Base-by-base conservation (phyloP, 2,329 filamentous ascomycete genomes). In the Knoxdaviesia capensis region DNA sequence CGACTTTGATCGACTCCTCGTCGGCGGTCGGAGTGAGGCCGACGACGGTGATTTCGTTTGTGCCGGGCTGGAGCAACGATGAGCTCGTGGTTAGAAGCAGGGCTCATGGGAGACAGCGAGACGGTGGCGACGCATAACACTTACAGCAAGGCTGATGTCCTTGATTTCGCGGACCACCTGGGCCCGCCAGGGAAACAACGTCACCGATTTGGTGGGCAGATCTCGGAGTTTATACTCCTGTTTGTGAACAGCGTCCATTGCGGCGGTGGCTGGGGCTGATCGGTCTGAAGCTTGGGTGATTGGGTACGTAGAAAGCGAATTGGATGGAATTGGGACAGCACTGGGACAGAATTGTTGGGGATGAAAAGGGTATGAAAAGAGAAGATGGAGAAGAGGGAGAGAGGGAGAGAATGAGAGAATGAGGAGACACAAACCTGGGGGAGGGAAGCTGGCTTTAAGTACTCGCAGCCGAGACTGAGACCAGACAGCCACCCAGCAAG, bases 91-190 rank as follows among this genome's bases (percentile, higher is more conserved):
- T 65, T 3, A 68, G 65, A 6, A 69, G 64, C 34, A 75, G 9
- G 63, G 33, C 39, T n/a, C 28, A 33, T 6, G 35, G 5, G 20
- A 5, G 29, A 5, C 34, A 36, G 33, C 29, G 29, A 10, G 11
- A n/a, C 8, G 10, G 11, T 43, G 41, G 38, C 10, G 31, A 2
- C 8, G 34, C 30, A 29, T 8, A 9, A n/a, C 1, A 38, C 52
- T 47, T 52, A 64, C 60, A 52, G 63, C 59, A 20, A 75, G 60
- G 1, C 52, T 49, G 10, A 78, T 58, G 47, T 69, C 57, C 44
- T 66, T 67, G 51, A 80, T 66, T 42, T 77, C 70, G 30, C 75
- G 66, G 8, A 69, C 63, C 31, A 80, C 55, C 39, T 76, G 74
- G 1, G 76, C 77, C 47, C 68, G 61, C 2, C 62, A 61, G 0